These are phyloP conservation scores for Aschersonia sp. DNA, from an alignment of 2,329 filamentous ascomycete genomes.

Conservation along the genomic window DNA sequence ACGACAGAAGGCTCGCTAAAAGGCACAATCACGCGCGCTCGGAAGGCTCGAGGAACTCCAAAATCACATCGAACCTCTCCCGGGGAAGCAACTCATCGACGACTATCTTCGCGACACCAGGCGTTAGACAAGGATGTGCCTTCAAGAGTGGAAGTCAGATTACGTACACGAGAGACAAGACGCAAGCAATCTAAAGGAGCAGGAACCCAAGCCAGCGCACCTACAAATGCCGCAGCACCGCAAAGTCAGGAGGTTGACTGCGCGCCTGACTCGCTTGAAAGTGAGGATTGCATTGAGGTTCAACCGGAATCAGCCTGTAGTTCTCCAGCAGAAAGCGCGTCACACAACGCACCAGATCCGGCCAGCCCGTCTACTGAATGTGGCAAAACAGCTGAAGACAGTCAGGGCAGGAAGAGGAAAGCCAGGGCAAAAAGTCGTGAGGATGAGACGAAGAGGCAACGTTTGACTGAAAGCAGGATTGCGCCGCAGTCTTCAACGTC, in stretches of 20 bases:
- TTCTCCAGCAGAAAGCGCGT: constrained; percentile 5
- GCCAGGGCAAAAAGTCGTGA: constrained; percentile 11
- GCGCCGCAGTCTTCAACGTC: neutral
- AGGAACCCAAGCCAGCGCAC: neutral
- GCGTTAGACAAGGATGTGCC: neutral
- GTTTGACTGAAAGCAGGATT: constrained; percentile 7
- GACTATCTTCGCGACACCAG: constrained; percentile 1
- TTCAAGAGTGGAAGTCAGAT: neutral
- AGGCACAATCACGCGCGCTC: neutral
- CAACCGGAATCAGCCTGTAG: constrained; percentile 7
- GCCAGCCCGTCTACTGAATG: constrained; percentile 13
- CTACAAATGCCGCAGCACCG: neutral
- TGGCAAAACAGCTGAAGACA: neutral
- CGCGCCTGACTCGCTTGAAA: neutral
- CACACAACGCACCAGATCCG: constrained; percentile 5
- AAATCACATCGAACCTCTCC: neutral
- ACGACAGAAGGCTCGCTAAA: neutral
- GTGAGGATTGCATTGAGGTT: constrained; percentile 9
- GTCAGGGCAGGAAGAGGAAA: constrained; percentile 12
- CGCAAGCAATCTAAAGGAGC: neutral
- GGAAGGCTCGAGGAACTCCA: neutral
- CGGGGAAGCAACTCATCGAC: neutral
- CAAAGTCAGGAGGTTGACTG: neutral
- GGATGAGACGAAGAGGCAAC: constrained; percentile 15
- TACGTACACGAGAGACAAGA: neutral